Percentiles rank a stretch among this genome's conserved stretches.
phyloP scores from a whole-genome alignment of 495 filamentous ascomycete genomes.

The Aspergillus hancockii region DNA sequence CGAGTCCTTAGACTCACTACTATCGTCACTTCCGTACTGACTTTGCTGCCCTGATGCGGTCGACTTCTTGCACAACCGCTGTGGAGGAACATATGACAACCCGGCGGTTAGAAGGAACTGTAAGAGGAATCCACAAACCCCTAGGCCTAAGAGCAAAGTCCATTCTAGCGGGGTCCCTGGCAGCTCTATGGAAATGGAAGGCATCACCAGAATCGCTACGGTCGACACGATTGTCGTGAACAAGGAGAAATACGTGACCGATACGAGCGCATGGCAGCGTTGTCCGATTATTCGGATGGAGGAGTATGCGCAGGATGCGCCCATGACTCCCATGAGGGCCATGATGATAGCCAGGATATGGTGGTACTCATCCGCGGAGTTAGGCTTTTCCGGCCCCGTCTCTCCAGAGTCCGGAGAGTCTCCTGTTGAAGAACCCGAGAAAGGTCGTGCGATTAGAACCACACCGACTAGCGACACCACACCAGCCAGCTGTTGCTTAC shows the following conservation, averaged over 20 bases:
- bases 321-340: constrained; percentile 79
- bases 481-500: constrained; percentile 73
- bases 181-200: constrained; percentile 61
- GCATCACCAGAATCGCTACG: constrained; percentile 57
- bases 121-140: constrained; percentile 77
- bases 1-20: constrained; percentile 17
- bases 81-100: constrained; percentile 61
- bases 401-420: constrained; percentile 12
- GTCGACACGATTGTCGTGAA: constrained; percentile 68
- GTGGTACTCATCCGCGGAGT: constrained; percentile 51
- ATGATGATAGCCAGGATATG: constrained; percentile 72
- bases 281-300: constrained; percentile 83
- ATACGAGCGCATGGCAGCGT: constrained; percentile 80
- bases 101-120: constrained; percentile 88
- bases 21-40: constrained; percentile 11
- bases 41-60: constrained; percentile 3
- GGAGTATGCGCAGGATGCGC: constrained; percentile 74
- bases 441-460: constrained; percentile 78
- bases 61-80: constrained; percentile 25
- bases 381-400: constrained; percentile 24
- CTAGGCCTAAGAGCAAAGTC: constrained; percentile 67
- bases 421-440: constrained; percentile 36
- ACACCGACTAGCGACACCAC: constrained; percentile 79
- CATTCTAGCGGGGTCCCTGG: constrained; percentile 67
- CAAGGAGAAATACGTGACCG: constrained; percentile 81